These are phyloP conservation scores for Sarcodon sp. DNA, from an alignment of 768 basidiomycete genomes.

Conservation along the genomic window DNA sequence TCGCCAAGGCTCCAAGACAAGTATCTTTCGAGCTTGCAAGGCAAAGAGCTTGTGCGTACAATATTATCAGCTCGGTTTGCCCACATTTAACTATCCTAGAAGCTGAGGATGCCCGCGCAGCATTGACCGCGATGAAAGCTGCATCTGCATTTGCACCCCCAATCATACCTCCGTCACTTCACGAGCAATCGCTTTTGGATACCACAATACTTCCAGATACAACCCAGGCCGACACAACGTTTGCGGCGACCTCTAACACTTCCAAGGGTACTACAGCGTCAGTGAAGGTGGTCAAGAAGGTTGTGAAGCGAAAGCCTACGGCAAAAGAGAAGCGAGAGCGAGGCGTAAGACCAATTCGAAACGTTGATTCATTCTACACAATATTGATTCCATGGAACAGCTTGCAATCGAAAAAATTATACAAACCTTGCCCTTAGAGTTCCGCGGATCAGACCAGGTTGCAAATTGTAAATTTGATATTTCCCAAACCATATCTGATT, in stretches of 20 bases:
- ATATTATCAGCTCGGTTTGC: background rate
- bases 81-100: background rate
- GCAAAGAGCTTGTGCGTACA: constrained; percentile 41
- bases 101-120: constrained; percentile 20
- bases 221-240: constrained; percentile 13
- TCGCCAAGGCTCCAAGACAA: constrained; percentile 16
- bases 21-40: constrained; percentile 37
- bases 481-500: constrained; percentile 1
- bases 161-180: constrained; percentile 14
- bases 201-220: constrained; percentile 21
- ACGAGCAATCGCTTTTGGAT: constrained; percentile 13
- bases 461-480: constrained; percentile 13
- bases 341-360: constrained; percentile 25
- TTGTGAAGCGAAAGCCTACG: constrained; percentile 51
- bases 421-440: constrained; percentile 74
- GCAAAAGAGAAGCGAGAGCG: constrained; percentile 80
- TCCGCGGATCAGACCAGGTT: constrained; percentile 79
- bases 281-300: constrained; percentile 22
- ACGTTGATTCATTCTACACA: background rate
- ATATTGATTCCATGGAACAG: constrained; percentile 15
- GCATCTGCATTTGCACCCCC: constrained; percentile 20
- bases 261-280: constrained; percentile 27
- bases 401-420: constrained; percentile 60
- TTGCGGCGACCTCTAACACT: constrained; percentile 25
- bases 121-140: constrained; percentile 44